Percentiles rank a stretch among this genome's conserved stretches.
phyloP scores from a whole-genome alignment of 306 rosid genomes.

The Crotalaria pallida region DNA sequence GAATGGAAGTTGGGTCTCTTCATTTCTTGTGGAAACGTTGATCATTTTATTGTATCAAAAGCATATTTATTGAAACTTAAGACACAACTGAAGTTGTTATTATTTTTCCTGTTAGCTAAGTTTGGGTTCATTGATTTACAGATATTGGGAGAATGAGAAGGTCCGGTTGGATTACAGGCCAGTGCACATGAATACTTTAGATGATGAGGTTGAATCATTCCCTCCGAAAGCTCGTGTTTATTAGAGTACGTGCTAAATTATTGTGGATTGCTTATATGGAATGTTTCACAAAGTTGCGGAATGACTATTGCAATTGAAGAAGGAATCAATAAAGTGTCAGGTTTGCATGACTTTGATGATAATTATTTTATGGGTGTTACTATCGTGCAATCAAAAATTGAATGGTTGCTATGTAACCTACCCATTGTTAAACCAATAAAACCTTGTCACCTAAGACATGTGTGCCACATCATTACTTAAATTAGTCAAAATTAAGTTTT shows the following conservation, averaged over 20 bases:
- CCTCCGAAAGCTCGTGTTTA: slow-evolving; percentile 91
- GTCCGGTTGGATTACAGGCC: slow-evolving; percentile 68
- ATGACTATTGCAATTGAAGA: slow-evolving; percentile 12
- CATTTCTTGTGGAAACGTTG: background rate
- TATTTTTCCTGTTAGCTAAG: background rate
- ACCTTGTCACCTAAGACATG: too few species aligned
- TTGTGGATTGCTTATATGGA: background rate
- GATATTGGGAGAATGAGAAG: slow-evolving; percentile 64
- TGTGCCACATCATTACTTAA: too few species aligned
- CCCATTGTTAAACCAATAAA: too few species aligned
- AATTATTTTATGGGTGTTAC: slow-evolving; percentile 27
- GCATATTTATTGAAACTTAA: background rate
- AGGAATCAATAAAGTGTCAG: slow-evolving; percentile 22
- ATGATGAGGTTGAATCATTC: slow-evolving; percentile 64
- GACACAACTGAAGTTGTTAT: background rate
- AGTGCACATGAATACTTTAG: slow-evolving; percentile 74
- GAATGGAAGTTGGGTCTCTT: background rate
- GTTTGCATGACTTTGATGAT: slow-evolving; percentile 29
- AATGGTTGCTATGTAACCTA: too few species aligned
- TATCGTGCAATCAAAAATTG: too few species aligned
- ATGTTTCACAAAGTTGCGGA: slow-evolving; percentile 4
- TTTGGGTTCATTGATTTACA: slow-evolving; percentile 29
- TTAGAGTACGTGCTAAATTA: slow-evolving; percentile 19
- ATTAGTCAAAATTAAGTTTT: too few species aligned
- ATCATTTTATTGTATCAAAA: background rate